Evolutionary conservation across 148 eudicot genomes (phyloP).

Genomic region (Vaccinium vitisidaea): DNA sequence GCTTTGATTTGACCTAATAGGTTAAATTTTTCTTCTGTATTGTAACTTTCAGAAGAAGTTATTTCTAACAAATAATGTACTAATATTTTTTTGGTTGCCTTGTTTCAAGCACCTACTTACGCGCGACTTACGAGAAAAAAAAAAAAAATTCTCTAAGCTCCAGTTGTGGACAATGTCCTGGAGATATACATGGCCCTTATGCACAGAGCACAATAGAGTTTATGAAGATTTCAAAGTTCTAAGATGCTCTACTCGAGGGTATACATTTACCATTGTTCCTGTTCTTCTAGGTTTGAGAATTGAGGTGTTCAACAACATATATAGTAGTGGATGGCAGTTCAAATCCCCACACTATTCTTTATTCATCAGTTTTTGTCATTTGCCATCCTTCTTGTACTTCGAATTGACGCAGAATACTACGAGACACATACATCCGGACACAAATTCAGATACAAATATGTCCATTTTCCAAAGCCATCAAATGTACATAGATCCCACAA

Average conservation of each 20-base stretch:
- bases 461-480: background rate
- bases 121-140: too few relatives aligned
- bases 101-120: too few relatives aligned
- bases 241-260: background rate
- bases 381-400: background rate
- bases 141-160: too few relatives aligned
- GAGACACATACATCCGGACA: background rate
- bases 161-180: background rate
- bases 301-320: background rate
- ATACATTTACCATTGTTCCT: background rate
- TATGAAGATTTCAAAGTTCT: background rate
- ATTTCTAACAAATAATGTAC: too few relatives aligned
- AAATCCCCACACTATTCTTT: too few relatives aligned
- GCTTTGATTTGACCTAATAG: too few relatives aligned
- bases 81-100: too few relatives aligned
- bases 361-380: background rate
- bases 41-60: too few relatives aligned
- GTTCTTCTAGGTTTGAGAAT: background rate
- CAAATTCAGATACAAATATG: background rate
- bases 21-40: too few relatives aligned
- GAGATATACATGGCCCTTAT: background rate
- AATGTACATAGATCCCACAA: background rate
- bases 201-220: background rate
- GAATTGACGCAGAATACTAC: background rate
- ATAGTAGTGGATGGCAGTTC: background rate